Percentiles rank a stretch among this genome's conserved stretches.
phyloP scores from a whole-genome alignment of 257 asterid species.

The Schizonepeta tenuifolia region DNA sequence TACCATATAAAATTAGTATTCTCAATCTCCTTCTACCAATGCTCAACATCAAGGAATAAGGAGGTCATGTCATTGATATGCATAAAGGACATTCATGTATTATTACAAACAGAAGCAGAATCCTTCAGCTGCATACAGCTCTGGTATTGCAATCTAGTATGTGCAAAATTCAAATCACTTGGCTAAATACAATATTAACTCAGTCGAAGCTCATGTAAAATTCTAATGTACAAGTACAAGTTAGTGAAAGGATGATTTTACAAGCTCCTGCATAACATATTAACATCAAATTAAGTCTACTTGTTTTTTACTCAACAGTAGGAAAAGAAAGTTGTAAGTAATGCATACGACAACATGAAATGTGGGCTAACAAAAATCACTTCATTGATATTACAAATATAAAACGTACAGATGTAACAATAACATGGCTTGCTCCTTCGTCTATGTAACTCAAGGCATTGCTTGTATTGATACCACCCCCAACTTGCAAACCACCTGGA shows the following conservation, averaged over 20 bases:
- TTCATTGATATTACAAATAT: conserved; percentile 5
- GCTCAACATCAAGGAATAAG: conserved; percentile 20
- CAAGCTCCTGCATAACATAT: not conserved
- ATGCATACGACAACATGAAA: conserved; percentile 14
- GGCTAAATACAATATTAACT: not conserved
- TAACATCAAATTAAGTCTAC: no score
- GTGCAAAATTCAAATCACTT: conserved; percentile 5
- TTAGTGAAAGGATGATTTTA: conserved; percentile 16
- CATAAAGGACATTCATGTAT: conserved; percentile 2
- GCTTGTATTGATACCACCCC: conserved; percentile 87
- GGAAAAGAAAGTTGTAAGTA: not conserved
- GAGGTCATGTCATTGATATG: conserved; percentile 11
- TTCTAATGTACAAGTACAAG: conserved; percentile 23
- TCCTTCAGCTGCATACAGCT: not conserved
- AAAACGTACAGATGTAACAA: conserved; percentile 88
- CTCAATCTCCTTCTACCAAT: not conserved
- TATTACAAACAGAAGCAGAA: no score
- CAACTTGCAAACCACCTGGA: conserved; percentile 98
- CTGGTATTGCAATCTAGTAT: not conserved
- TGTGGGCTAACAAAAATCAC: not conserved
- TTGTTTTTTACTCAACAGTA: conserved; percentile 6
- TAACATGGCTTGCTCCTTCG: conserved; percentile 98
- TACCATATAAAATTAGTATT: not conserved
- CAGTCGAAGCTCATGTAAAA: conserved; percentile 1
- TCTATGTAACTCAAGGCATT: conserved; percentile 81